Percentiles rank a stretch among this genome's conserved stretches.
These are phyloP conservation scores for Phytophthora pistaciae DNA, from an alignment of 352 stramenopile species.

Conservation along the genomic window DNA sequence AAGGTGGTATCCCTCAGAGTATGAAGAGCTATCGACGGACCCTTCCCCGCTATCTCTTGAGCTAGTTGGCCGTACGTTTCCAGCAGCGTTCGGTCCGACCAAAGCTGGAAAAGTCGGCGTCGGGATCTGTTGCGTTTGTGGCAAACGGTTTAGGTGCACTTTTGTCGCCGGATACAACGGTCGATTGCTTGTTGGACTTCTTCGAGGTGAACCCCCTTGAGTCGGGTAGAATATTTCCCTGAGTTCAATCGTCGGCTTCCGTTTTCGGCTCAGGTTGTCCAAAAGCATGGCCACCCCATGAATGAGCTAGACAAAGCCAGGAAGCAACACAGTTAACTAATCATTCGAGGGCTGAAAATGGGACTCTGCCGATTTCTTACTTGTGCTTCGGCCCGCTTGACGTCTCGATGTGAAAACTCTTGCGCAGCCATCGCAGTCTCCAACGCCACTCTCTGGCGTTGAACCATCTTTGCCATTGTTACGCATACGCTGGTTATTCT, in stretches of 20 bases:
- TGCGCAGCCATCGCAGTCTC: conserved; percentile 35
- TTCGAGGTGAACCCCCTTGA: conserved; percentile 28
- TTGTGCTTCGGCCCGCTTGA: conserved; percentile 46
- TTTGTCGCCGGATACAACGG: conserved; percentile 52
- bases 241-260: conserved; percentile 23
- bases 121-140: conserved; percentile 63
- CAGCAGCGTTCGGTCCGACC: conserved; percentile 1
- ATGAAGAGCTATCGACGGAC: conserved; percentile 5
- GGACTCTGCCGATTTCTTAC: conserved; percentile 26
- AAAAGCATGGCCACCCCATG: conserved; percentile 61
- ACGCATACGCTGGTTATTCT: conserved; percentile 29
- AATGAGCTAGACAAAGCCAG: conserved; percentile 48
- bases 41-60: conserved; percentile 1
- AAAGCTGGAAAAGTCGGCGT: conserved; percentile 45
- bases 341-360: neutral
- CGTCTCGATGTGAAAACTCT: conserved; percentile 39
- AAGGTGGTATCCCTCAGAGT: conserved; percentile 49
- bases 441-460: conserved; percentile 44
- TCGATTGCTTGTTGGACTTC: conserved; percentile 40
- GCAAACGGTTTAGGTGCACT: conserved; percentile 64
- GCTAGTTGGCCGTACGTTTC: conserved; percentile 4
- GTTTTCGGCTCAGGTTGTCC: conserved; percentile 51
- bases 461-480: conserved; percentile 56
- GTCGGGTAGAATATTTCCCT: conserved; percentile 18
- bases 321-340: neutral